These are phyloP conservation scores for Nothomitra cinnamomea DNA, from an alignment of 2,329 filamentous ascomycete genomes.

Conservation along the genomic window DNA sequence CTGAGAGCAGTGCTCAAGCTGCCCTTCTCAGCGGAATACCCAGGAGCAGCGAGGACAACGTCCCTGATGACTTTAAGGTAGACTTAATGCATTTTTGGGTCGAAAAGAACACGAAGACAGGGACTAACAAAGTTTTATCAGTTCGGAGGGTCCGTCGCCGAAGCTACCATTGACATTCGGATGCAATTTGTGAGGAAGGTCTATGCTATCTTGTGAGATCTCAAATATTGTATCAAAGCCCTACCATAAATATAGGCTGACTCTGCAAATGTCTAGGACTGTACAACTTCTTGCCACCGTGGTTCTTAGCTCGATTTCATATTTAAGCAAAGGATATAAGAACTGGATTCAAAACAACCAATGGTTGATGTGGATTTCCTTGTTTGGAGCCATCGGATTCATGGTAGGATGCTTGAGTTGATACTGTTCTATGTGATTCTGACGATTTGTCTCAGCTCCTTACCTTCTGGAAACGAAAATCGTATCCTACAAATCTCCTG, in stretches of 20 bases:
- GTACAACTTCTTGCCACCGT: conserved; percentile 78
- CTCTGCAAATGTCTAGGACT: conserved; percentile 33
- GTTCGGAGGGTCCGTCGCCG: conserved; percentile 86
- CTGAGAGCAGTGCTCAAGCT: conserved; percentile 35
- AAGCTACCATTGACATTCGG: conserved; percentile 86
- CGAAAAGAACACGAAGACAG: not conserved
- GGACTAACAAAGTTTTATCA: conserved; percentile 20
- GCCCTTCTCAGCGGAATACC: conserved; percentile 45
- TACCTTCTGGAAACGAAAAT: conserved; percentile 92
- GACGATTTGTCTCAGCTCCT: conserved; percentile 28
- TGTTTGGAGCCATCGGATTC: conserved; percentile 69
- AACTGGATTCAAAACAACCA: conserved; percentile 71
- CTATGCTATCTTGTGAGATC: conserved; percentile 68
- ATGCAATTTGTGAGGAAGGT: conserved; percentile 97
- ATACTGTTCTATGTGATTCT: not conserved
- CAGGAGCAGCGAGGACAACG: conserved; percentile 70
- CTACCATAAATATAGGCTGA: not conserved
- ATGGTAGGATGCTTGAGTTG: conserved; percentile 31
- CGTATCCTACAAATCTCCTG: conserved; percentile 83
- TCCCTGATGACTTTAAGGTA: conserved; percentile 96
- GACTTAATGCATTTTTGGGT: not conserved
- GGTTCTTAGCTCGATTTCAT: conserved; percentile 64
- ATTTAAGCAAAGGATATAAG: conserved; percentile 67
- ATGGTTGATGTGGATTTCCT: conserved; percentile 73
- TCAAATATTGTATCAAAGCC: not conserved